Conservation (phyloP, 164 flowering plant genomes). For the Cinnamomum micranthum region DNA sequence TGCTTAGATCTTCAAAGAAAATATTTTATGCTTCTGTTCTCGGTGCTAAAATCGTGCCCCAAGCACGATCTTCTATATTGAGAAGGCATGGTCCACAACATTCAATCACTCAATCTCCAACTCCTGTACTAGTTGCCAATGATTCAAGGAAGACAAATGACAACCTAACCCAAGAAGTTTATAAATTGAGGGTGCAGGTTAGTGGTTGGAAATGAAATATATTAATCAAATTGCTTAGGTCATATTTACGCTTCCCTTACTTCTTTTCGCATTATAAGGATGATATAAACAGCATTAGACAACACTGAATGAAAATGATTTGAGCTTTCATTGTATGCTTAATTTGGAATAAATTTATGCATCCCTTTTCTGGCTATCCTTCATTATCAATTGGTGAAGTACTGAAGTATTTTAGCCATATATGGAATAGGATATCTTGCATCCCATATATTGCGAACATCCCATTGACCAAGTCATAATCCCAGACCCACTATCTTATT, state of each 20-base stretch:
- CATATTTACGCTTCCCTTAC: background rate
- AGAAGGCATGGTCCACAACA: constrained; percentile 43
- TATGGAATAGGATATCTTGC: too few species aligned
- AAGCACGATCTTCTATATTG: constrained; percentile 55
- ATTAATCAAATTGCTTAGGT: background rate
- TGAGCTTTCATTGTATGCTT: too few species aligned
- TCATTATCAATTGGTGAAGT: too few species aligned
- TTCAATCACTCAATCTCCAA: constrained; percentile 25
- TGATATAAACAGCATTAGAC: too few species aligned
- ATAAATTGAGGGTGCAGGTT: constrained; percentile 64
- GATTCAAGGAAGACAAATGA: constrained; percentile 42
- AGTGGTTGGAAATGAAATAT: constrained; percentile 3
- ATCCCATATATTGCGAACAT: too few species aligned
- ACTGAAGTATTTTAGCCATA: too few species aligned
- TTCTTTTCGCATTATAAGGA: too few species aligned
- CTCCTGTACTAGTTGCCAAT: constrained; percentile 30
- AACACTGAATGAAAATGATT: too few species aligned
- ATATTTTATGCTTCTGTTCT: constrained; percentile 43
- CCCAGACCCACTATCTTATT: too few species aligned
- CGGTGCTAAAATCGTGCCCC: constrained; percentile 49
- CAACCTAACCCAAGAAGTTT: constrained; percentile 50
- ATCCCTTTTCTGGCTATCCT: too few species aligned
- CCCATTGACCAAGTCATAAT: too few species aligned
- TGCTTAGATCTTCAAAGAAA: constrained; percentile 30
- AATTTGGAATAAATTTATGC: too few species aligned